phyloP scores from a whole-genome alignment of 176 grass and related monocot species.

The Eremochloa ophiuroides region DNA sequence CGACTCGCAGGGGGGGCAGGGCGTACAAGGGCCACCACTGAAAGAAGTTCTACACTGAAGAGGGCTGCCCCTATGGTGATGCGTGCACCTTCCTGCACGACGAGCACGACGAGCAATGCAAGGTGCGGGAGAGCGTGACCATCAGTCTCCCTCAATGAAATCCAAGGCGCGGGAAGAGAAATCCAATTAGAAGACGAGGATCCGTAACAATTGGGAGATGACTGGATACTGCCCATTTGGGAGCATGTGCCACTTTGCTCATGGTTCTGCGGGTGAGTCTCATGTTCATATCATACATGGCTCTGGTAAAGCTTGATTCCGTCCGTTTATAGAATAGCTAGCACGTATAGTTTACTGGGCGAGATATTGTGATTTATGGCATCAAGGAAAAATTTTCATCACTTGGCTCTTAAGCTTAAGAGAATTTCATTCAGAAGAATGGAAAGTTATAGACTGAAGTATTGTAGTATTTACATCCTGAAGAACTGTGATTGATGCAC shows the following conservation, averaged over 20 bases:
- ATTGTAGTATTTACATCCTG: too few species aligned
- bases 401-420: too few species aligned
- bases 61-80: conserved; percentile 89
- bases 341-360: too few species aligned
- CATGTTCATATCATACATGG: too few species aligned
- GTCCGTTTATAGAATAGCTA: too few species aligned
- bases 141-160: conserved; percentile 57
- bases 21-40: conserved; percentile 87
- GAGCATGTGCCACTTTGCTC: conserved; percentile 93
- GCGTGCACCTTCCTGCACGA: conserved; percentile 87
- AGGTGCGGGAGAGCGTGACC: conserved; percentile 82
- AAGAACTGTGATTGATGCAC: too few species aligned
- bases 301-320: too few species aligned
- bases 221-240: conserved; percentile 96
- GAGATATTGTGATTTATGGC: too few species aligned
- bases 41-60: conserved; percentile 99
- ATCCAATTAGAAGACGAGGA: conserved; percentile 98
- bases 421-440: too few species aligned
- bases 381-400: too few species aligned
- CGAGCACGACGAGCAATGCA: conserved; percentile 89
- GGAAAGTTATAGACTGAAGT: too few species aligned
- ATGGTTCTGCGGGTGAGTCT: too few species aligned
- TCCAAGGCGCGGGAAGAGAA: conserved; percentile 26
- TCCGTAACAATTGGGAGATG: conserved; percentile 99
- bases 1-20: conserved; percentile 30